Percentiles rank a stretch among this genome's conserved stretches.
Conservation (phyloP, 106 monocot species). For the Hemerocallis citrina region DNA sequence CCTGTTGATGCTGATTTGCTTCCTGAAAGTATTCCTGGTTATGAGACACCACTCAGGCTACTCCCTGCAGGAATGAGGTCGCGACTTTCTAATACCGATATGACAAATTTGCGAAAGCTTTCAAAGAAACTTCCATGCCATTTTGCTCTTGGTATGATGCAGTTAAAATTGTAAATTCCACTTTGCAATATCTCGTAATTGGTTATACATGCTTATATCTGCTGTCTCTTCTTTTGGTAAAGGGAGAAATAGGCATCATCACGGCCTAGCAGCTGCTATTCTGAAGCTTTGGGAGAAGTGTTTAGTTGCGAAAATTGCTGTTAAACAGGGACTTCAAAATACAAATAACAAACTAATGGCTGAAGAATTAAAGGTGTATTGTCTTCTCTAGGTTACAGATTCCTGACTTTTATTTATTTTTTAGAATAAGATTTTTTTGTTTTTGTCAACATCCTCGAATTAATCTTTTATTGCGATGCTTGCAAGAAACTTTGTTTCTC, state of each 20-base stretch:
- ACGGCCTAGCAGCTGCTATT: constrained; percentile 91
- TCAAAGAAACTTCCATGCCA: constrained; percentile 82
- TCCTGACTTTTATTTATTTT: not conserved
- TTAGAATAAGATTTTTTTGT: not conserved
- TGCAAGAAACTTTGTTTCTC: not conserved
- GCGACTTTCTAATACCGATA: constrained; percentile 78
- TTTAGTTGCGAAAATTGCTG: constrained; percentile 94
- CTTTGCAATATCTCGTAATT: constrained; percentile 6
- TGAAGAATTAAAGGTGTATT: constrained; percentile 80
- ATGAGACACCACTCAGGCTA: constrained; percentile 76
- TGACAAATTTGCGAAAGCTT: constrained; percentile 85
- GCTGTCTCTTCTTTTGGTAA: constrained; percentile 16
- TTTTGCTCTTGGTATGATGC: constrained; percentile 85
- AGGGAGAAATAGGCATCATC: constrained; percentile 97
- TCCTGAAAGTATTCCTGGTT: constrained; percentile 76
- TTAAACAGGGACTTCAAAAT: constrained; percentile 92
- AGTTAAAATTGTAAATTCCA: not conserved
- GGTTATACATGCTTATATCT: not conserved
- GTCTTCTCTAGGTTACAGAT: not conserved
- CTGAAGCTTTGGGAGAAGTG: constrained; percentile 89
- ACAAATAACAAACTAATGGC: constrained; percentile 98
- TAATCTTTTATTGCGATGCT: not conserved
- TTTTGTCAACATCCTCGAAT: not conserved
- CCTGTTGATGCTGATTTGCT: constrained; percentile 97
- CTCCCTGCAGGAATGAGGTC: constrained; percentile 90